phyloP scores from a whole-genome alignment of 257 asterid species.

The Primulina huaijiensis region DNA sequence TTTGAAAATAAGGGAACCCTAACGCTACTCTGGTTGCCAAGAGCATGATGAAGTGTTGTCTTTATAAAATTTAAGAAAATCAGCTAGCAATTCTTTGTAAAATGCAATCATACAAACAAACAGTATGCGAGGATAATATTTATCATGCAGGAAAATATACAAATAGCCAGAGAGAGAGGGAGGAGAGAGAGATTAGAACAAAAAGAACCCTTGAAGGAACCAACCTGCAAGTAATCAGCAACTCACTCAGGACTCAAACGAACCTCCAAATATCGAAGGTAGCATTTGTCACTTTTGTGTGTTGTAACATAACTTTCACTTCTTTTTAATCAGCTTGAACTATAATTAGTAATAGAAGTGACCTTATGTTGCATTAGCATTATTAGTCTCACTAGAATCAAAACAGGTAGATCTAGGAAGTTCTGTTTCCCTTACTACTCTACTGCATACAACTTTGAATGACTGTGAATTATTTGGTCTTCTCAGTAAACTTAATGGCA shows the following conservation, averaged over 20 bases:
- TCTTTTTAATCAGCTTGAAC: not conserved
- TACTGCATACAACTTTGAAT: conserved; percentile 79
- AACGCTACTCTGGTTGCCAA: too few species aligned
- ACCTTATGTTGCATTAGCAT: conserved; percentile 43
- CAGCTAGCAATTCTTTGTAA: not conserved
- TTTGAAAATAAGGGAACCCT: too few species aligned
- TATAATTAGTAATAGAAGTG: too few species aligned
- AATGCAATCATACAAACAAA: not conserved
- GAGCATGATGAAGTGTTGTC: too few species aligned
- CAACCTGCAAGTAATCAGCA: not conserved
- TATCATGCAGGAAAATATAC: not conserved
- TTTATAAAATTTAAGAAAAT: too few species aligned
- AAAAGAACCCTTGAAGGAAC: not conserved
- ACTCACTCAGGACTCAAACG: not conserved
- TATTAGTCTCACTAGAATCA: conserved; percentile 45
- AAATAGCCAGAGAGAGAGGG: not conserved
- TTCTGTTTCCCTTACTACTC: conserved; percentile 83
- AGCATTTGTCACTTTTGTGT: not conserved
- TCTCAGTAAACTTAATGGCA: conserved; percentile 90
- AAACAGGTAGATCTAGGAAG: conserved; percentile 52
- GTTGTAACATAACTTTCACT: not conserved
- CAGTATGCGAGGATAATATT: not conserved
- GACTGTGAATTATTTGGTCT: conserved; percentile 82
- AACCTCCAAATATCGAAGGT: not conserved
- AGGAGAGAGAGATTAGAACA: too few species aligned